Evolutionary conservation across 371 early-diverging fungal genomes (phyloP), one percentile per base, ranked within the genome.

Genomic region (Smittium mucronatum): DNA sequence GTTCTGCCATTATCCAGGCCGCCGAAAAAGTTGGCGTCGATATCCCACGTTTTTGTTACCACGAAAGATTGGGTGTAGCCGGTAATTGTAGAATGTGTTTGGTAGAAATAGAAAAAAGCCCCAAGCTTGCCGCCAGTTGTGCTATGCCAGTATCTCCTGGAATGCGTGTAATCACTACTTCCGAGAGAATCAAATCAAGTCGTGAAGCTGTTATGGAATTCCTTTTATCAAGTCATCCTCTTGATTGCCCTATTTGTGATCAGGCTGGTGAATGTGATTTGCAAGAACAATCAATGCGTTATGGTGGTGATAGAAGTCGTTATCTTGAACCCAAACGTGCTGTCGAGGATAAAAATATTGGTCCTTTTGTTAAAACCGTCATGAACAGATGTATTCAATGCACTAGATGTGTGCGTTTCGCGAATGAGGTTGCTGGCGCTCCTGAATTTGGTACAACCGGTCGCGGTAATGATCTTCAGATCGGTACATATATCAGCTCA

Each of bases 31-130:
- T 89, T 58, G 91, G 91, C 61, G 88, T 85, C 69, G 87, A 88
- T 75, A 93, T 97, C 75, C 97, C 97, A 57, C 88, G 97, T 36
- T 97, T 97, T 85, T 97, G 97, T 80, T 94, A 96, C 83, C 98
- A 97, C 81, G 97, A 94, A 75, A 92, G 97, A 68, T 87, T 97
- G 65, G 88, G 92, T 32, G 86, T 97, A 69, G 98, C 98, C 30
- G 98, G 98, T 77, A 97, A 97, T 86, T 97, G 98, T 80, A 92
- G 98, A 80, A 97, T 97, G 97, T 97, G 98, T 77, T 86, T 97
- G 69, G 97, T 97, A 35, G 97, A 97, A 82, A 83, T 97, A 30
- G 97, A 95, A 76, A 89, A 89, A 77, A 85, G 91, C 35, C 97
- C 97, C 68, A 97, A 97, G 82, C 93, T 96, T 60, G 86, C 93